Percentiles rank a stretch among this genome's conserved stretches.
Evolutionary conservation across 148 eudicot species (phyloP).

Genomic region (Bassia scoparia): DNA sequence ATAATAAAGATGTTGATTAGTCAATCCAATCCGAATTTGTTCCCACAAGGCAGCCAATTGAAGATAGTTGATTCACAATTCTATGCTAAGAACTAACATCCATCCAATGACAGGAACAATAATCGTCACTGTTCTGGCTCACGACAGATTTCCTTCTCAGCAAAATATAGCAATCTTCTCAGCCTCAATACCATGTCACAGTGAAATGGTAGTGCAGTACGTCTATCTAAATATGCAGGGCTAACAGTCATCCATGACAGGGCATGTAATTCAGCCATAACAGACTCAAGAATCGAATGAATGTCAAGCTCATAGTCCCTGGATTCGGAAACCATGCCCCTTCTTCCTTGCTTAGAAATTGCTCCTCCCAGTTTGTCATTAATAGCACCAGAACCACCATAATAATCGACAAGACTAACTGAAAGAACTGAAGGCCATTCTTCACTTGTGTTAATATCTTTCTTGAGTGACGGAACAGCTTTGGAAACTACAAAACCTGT

Average conservation of each 20-base stretch:
- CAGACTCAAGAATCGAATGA: constrained; percentile 58
- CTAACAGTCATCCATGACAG: constrained; percentile 96
- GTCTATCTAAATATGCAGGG: constrained; percentile 85
- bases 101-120: constrained; percentile 7
- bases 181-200: constrained; percentile 84
- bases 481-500: constrained; percentile 90
- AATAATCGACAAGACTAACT: constrained; percentile 77
- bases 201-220: constrained; percentile 85
- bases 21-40: not conserved
- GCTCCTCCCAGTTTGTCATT: constrained; percentile 46
- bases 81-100: constrained; percentile 3
- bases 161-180: constrained; percentile 80
- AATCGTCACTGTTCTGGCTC: constrained; percentile 36
- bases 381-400: constrained; percentile 51
- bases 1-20: not conserved
- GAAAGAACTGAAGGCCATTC: constrained; percentile 97
- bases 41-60: not conserved
- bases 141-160: constrained; percentile 65
- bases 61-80: not conserved
- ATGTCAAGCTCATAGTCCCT: constrained; percentile 59
- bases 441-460: constrained; percentile 55
- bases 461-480: constrained; percentile 76
- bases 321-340: constrained; percentile 38
- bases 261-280: constrained; percentile 84
- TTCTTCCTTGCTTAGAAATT: constrained; percentile 41